Conservation (phyloP, 148 eudicot genomes). For the Suaeda aralocaspica region DNA sequence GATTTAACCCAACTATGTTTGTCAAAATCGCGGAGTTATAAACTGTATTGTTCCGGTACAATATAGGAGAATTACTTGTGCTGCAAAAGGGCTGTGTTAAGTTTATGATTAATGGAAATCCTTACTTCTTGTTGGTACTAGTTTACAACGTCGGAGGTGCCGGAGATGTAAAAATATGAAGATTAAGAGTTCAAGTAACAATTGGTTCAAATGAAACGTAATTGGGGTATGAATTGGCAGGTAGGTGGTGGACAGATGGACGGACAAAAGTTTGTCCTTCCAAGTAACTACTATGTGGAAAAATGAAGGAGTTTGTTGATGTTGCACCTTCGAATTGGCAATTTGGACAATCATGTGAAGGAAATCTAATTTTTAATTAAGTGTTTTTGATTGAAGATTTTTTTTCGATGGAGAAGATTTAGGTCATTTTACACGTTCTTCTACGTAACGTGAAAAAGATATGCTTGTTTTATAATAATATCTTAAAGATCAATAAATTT, state of each 20-base stretch:
- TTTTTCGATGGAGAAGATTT: too few species aligned
- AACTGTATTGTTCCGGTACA: constrained; percentile 27
- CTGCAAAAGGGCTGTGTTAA: constrained; percentile 17
- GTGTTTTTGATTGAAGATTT: too few species aligned
- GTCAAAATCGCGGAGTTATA: constrained; percentile 14
- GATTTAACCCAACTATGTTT: constrained; percentile 27
- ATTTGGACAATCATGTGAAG: constrained; percentile 16
- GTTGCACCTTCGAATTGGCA: constrained; percentile 25
- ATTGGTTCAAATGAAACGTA: constrained; percentile 12
- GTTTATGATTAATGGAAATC: constrained; percentile 19
- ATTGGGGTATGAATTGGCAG: constrained; percentile 33
- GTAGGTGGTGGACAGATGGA: background rate
- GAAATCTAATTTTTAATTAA: constrained; percentile 19
- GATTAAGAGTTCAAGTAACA: constrained; percentile 1
- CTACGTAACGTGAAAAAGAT: too few species aligned
- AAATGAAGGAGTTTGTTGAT: background rate
- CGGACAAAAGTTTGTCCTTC: constrained; percentile 11
- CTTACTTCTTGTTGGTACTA: constrained; percentile 17
- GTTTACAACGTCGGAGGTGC: constrained; percentile 28
- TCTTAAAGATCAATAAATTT: too few species aligned
- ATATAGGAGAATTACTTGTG: constrained; percentile 21
- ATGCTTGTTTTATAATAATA: too few species aligned
- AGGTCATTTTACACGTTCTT: too few species aligned
- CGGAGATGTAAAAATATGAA: constrained; percentile 24
- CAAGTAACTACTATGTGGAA: constrained; percentile 20